A percentile compares a stretch with the other conserved stretches of the same genome.
These are phyloP conservation scores for Diaporthe vaccinii DNA, from an alignment of 2,329 filamentous ascomycete genomes.

Conservation along the genomic window DNA sequence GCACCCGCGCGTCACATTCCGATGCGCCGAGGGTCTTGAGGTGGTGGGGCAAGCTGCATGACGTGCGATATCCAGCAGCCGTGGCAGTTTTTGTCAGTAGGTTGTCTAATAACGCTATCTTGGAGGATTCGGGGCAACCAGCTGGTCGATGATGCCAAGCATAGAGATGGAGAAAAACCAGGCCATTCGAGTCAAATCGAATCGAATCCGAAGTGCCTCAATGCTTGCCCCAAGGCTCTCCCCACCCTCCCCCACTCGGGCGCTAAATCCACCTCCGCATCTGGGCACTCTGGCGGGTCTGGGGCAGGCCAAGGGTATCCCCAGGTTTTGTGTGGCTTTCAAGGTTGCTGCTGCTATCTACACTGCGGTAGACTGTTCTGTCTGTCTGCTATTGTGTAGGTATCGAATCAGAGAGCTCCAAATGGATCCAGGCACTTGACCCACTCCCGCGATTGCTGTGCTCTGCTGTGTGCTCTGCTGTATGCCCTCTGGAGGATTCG, in stretches of 20 bases:
- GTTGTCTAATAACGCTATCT: not conserved
- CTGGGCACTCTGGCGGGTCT: slow-evolving; percentile 18
- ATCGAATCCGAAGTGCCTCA: not conserved
- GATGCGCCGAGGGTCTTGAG: slow-evolving; percentile 17
- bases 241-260: not conserved
- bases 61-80: slow-evolving; percentile 4
- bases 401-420: not conserved
- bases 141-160: slow-evolving; percentile 21
- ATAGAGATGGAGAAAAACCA: not conserved
- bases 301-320: slow-evolving; percentile 20
- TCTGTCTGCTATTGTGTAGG: not conserved
- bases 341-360: not conserved
- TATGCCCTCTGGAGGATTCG: not conserved
- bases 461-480: not conserved
- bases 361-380: not conserved
- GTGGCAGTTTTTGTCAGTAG: not conserved
- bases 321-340: not conserved
- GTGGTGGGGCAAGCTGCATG: slow-evolving; percentile 21
- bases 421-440: no score
- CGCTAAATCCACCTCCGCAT: slow-evolving; percentile 31
- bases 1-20: not conserved
- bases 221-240: not conserved
- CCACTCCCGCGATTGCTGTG: no score
- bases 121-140: slow-evolving; percentile 4
- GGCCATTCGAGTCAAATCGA: slow-evolving; percentile 2